These are phyloP conservation scores for Chalara sp. DNA, from an alignment of 2,329 filamentous ascomycete genomes.

Conservation along the genomic window DNA sequence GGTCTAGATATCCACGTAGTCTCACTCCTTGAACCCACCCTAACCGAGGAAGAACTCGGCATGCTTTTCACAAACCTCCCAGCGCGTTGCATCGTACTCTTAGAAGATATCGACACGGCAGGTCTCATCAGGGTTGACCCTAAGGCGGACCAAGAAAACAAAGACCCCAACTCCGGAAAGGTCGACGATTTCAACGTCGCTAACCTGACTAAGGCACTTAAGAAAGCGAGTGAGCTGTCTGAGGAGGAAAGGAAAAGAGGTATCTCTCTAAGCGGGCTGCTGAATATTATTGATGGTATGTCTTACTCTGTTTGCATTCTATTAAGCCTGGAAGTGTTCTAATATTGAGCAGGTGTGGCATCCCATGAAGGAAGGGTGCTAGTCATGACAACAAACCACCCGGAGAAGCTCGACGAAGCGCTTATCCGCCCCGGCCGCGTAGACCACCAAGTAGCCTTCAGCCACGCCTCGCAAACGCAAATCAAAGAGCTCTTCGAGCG, in stretches of 20 bases:
- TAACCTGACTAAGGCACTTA: constrained; percentile 37
- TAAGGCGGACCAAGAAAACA: constrained; percentile 11
- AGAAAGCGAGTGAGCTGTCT: constrained; percentile 30
- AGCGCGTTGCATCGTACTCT: constrained; percentile 54
- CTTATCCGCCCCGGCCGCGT: constrained; percentile 69
- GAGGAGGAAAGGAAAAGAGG: constrained; percentile 30
- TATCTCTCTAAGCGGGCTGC: constrained; percentile 71
- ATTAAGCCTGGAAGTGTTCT: background rate
- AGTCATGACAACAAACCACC: constrained; percentile 77
- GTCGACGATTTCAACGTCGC: constrained; percentile 31
- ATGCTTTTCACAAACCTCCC: constrained; percentile 55
- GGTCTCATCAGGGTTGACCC: constrained; percentile 41
- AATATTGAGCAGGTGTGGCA: constrained; percentile 47
- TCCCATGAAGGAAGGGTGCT: constrained; percentile 73
- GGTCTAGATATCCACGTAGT: constrained; percentile 62
- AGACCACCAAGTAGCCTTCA: constrained; percentile 62
- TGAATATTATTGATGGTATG: constrained; percentile 60
- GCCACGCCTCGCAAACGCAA: constrained; percentile 46
- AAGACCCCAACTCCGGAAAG: constrained; percentile 5
- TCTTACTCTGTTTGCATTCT: background rate
- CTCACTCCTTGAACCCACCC: constrained; percentile 48
- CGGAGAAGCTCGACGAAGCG: constrained; percentile 65
- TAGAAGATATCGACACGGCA: constrained; percentile 65
- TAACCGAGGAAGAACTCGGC: constrained; percentile 56
- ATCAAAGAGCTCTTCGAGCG: constrained; percentile 51